Base-by-base conservation (phyloP, 768 basidiomycete genomes). In the Kwoniella europaea region DNA sequence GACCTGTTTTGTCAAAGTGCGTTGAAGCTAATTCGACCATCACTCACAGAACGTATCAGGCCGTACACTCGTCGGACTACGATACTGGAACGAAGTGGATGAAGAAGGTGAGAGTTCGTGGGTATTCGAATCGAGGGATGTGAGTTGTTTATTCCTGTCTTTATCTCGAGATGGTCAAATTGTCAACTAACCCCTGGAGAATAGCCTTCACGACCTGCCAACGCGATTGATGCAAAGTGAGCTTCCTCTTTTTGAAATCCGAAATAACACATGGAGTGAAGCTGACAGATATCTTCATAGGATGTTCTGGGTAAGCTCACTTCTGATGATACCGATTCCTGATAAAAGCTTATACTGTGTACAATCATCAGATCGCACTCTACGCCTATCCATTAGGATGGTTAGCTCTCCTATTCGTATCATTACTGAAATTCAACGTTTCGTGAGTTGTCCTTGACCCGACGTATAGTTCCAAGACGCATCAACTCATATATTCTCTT, bases 81-180 rank as follows among this genome's bases (percentile, higher is more conserved):
- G 97, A 65, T 99, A 95, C 80, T 98, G 96, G 96, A 99, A 98
- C 82, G 95, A 98, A 84, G 94, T 98, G 15, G 94, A 98, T 78
- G 94, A 98, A 65, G 94, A 98, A 74, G 97, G 97, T 2, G 92
- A 96, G 83, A 89, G 87, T 83, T 95, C 91, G 76, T 99, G 97
- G 97, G 95, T 99, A 12, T 99, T 99, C 75, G 97, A 99, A 85
- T 92, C 91, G 78, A 88, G 95, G 79, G 95, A 98, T 84, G 96
- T 96, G 84, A 80, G 91, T 46, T 24, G n/a, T n/a, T n/a, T n/a
- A n/a, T n/a, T n/a, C n/a, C n/a, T n/a, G n/a, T n/a, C n/a, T n/a
- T n/a, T n/a, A n/a, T n/a, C n/a, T n/a, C n/a, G n/a, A n/a, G n/a
- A n/a, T n/a, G n/a, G n/a, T n/a, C n/a, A n/a, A 96, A 84, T 79